phyloP scores from a whole-genome alignment of 352 stramenopile genomes.

The Pythium rhizo-oryzae region DNA sequence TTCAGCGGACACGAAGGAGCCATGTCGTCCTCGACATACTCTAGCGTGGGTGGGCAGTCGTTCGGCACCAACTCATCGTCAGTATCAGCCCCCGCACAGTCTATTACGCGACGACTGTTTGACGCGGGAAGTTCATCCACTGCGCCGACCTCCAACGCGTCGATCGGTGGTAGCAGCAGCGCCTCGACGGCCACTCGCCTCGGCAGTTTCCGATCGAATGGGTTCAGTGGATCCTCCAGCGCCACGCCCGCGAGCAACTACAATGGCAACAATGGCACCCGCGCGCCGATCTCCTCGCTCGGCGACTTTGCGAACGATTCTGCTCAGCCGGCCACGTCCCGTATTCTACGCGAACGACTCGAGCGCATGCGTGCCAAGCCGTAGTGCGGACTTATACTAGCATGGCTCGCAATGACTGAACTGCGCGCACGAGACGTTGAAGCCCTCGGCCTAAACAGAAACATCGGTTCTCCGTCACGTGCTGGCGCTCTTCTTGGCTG shows the following conservation, averaged over 20 bases:
- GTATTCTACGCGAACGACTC: slow-evolving; percentile 28
- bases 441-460: too few relatives aligned
- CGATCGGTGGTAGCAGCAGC: slow-evolving; percentile 4
- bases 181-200: slow-evolving; percentile 17
- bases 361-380: slow-evolving; percentile 23
- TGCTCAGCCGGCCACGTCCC: slow-evolving; percentile 18
- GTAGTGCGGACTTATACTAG: neutral
- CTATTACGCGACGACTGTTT: slow-evolving; percentile 60
- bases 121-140: slow-evolving; percentile 30
- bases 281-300: slow-evolving; percentile 18
- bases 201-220: slow-evolving; percentile 34
- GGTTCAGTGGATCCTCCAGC: slow-evolving; percentile 31
- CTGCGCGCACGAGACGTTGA: too few relatives aligned
- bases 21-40: slow-evolving; percentile 9
- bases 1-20: slow-evolving; percentile 29
- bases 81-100: slow-evolving; percentile 15
- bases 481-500: too few relatives aligned
- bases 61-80: slow-evolving; percentile 6
- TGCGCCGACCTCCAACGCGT: slow-evolving; percentile 4
- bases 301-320: slow-evolving; percentile 24
- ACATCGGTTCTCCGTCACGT: too few relatives aligned
- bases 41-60: slow-evolving; percentile 15
- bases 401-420: too few relatives aligned
- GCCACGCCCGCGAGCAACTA: slow-evolving; percentile 57
- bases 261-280: slow-evolving; percentile 1